Base-by-base conservation (phyloP, 345 rosid species). In the Eucalyptus pauciflora region DNA sequence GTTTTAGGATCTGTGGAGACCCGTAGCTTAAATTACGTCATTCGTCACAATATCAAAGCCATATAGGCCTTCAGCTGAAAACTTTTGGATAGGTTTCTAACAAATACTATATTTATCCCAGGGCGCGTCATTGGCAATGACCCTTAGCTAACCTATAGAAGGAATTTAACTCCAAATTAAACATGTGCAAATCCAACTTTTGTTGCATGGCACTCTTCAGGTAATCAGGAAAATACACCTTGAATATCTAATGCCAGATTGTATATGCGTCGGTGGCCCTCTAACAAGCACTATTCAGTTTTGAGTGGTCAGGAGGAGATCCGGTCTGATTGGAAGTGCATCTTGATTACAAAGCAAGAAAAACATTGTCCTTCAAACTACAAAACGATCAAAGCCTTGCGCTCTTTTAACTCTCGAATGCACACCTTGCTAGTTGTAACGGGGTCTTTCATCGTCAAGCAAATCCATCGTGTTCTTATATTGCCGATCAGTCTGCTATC, bases 221-320 rank as follows among this genome's bases (percentile, higher is more conserved):
- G 83, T 20, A 5, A 37, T 76, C 48, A 6, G 4, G 83, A 37
- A 76, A 10, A 37, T 3, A 20, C 14, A 76, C 14, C 41, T 76
- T 1, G 4, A 37, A 18, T 12, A 5, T 0, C 3, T 33, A 17
- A 3, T 10, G 27, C 45, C 4, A 11, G 27, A 24, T 3, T 17
- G 4, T 18, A 10, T 2, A 10, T 11, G 14, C 14, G 5, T 29
- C 31, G 33, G 69, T 27, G 8, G 33, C n/a, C 17, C 69, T 27
- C 4, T 60, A 13, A 60, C 31, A 6, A 60, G 69, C 69, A 11
- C 16, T 62, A 27, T 2, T 7, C 33, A 14, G 69, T 62, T 62
- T 62, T 62, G 69, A 62, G 69, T n/a, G n/a, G 31, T 18, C 24
- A n/a, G 56, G 24, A 52, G 56, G 16, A 13, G 69, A 62, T n/a